Evolutionary conservation across 2,329 filamentous ascomycete species (phyloP).

Genomic region (Blastomyces silverae): DNA sequence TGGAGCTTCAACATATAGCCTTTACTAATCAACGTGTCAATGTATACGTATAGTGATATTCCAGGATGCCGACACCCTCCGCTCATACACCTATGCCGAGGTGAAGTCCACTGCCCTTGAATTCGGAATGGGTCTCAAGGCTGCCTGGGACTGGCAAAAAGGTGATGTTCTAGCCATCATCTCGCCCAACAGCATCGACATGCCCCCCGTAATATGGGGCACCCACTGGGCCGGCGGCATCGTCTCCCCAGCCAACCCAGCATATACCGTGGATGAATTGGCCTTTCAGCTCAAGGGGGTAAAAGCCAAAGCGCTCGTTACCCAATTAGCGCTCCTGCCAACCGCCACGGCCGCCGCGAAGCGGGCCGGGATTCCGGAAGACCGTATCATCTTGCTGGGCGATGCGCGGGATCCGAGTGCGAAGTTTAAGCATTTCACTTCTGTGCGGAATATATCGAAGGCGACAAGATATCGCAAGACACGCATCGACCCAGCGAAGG

Average conservation of each 20-base stretch:
- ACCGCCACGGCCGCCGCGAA: conserved; percentile 61
- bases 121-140: conserved; percentile 75
- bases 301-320: conserved; percentile 65
- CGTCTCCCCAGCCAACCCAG: conserved; percentile 78
- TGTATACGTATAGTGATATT: conserved; percentile 58
- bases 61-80: conserved; percentile 63
- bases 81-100: conserved; percentile 63
- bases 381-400: conserved; percentile 70
- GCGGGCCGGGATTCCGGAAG: conserved; percentile 61
- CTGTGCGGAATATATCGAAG: conserved; percentile 58
- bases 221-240: conserved; percentile 76
- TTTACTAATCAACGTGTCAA: background rate
- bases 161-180: conserved; percentile 78
- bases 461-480: conserved; percentile 53
- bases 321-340: conserved; percentile 60
- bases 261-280: conserved; percentile 76
- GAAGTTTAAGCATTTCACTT: conserved; percentile 56
- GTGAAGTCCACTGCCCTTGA: conserved; percentile 58
- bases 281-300: conserved; percentile 77
- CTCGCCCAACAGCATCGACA: conserved; percentile 81
- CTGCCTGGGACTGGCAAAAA: conserved; percentile 68
- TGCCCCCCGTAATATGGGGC: conserved; percentile 68
- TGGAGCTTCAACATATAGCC: background rate
- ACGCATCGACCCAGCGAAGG: conserved; percentile 60
- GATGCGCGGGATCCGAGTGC: conserved; percentile 43